A percentile compares a stretch with the other conserved stretches of the same genome.
These are phyloP conservation scores for Grifola frondosa DNA, from an alignment of 1,284 basidiomycete genomes.

Conservation along the genomic window DNA sequence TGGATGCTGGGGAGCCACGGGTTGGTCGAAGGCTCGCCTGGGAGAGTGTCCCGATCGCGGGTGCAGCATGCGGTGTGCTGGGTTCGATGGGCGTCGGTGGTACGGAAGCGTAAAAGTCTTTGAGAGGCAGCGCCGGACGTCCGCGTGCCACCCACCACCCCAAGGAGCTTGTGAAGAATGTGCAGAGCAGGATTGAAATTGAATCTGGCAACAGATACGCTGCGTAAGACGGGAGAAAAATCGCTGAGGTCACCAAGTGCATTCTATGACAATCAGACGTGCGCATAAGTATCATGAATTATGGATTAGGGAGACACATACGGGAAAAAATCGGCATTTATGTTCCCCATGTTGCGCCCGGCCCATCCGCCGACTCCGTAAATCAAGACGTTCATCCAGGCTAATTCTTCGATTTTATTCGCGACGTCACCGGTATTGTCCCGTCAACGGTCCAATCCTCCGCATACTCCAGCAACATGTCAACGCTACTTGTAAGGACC, in stretches of 20 bases:
- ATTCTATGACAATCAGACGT: slow-evolving; percentile 25
- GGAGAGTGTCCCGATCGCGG: slow-evolving; percentile 33
- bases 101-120: slow-evolving; percentile 32
- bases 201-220: slow-evolving; percentile 24
- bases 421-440: slow-evolving; percentile 35
- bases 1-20: slow-evolving; percentile 55
- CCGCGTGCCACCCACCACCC: slow-evolving; percentile 38
- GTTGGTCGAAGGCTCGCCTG: slow-evolving; percentile 36
- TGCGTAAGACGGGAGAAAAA: slow-evolving; percentile 40
- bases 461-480: slow-evolving; percentile 40
- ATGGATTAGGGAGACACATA: slow-evolving; percentile 11
- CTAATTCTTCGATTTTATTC: slow-evolving; percentile 41
- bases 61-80: slow-evolving; percentile 30
- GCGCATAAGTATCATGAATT: background rate
- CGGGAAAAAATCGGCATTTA: slow-evolving; percentile 41
- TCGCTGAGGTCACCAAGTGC: slow-evolving; percentile 43
- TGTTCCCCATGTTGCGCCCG: slow-evolving; percentile 19
- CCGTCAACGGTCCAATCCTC: slow-evolving; percentile 46
- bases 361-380: slow-evolving; percentile 39
- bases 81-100: slow-evolving; percentile 16
- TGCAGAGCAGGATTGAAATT: slow-evolving; percentile 33
- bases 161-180: slow-evolving; percentile 36
- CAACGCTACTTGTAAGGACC: slow-evolving; percentile 23
- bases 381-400: slow-evolving; percentile 35
- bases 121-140: slow-evolving; percentile 27